phyloP scores from a whole-genome alignment of 2,329 filamentous ascomycete genomes.

The Stachybotrys echinatus region DNA sequence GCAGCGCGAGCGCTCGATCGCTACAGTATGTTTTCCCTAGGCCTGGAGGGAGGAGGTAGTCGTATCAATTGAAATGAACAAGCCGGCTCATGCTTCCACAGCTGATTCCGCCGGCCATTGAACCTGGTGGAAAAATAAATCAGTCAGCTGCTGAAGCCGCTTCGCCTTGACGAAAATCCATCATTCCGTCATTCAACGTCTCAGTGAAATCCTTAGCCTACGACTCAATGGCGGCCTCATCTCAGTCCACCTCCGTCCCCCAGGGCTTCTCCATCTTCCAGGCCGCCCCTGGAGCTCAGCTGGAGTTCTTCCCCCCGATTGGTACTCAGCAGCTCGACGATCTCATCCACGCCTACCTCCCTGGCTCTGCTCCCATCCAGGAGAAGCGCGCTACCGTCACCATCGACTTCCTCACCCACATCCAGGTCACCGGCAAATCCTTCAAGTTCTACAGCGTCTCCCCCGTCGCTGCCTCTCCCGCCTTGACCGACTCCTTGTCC shows the following conservation, averaged over 20 bases:
- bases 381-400: constrained; percentile 55
- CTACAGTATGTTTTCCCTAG: background rate
- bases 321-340: constrained; percentile 56
- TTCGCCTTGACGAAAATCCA: no score
- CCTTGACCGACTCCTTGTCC: constrained; percentile 40
- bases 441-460: constrained; percentile 57
- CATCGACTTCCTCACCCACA: constrained; percentile 54
- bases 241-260: constrained; percentile 17
- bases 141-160: no score
- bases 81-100: no score
- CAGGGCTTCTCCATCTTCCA: constrained; percentile 58
- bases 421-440: constrained; percentile 47
- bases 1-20: background rate
- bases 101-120: no score
- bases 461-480: constrained; percentile 35
- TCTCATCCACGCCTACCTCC: constrained; percentile 53
- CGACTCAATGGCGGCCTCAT: constrained; percentile 19
- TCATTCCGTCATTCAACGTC: no score
- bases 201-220: background rate
- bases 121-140: no score
- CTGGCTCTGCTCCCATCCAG: constrained; percentile 45
- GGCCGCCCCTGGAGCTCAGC: constrained; percentile 47
- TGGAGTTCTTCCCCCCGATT: constrained; percentile 64
- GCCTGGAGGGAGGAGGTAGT: no score
- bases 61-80: no score